Base-by-base conservation (phyloP, 2,329 filamentous ascomycete genomes). In the Ceratocystis colombiana region DNA sequence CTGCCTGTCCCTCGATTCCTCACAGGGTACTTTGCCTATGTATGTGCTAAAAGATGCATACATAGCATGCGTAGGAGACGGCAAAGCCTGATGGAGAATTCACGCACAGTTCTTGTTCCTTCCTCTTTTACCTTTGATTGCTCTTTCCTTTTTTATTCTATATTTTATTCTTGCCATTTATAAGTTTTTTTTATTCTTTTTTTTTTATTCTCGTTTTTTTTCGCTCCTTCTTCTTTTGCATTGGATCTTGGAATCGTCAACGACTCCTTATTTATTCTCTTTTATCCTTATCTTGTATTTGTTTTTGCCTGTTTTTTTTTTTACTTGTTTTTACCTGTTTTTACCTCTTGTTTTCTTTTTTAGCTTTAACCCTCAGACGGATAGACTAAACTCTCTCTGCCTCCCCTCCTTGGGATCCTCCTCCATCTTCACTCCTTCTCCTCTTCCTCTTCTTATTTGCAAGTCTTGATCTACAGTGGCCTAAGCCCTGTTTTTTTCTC, bases 281-380 rank as follows among this genome's bases (percentile, higher is more conserved):
- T 41, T 41, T 41, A 41, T 41, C 37, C 10, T 12, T 41, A 41
- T 12, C 10, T 41, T 41, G 37, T 41, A 41, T 41, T 41, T 41
- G 37, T 41, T 41, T 37, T 37, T 8, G 8, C 33, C 41, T 10
- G 25, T 41, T 37, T 10, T 37, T 10, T 28, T 30, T 7, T 30
- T 7, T 30, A 3, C 6, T 5, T 12, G 33, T 41, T 37, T 10
- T 37, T 10, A 37, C 8, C 22, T 12, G 25, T 64, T 28, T 59
- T 59, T 33, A 15, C 62, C 41, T 62, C 55, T 66, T 25, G 41
- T 65, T 17, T 22, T 65, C 17, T 65, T 59, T 64, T 59, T 45
- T 57, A 22, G 37, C 37, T 41, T 41, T 41, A 41, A 41, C 37
- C 37, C 37, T 41, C 37, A 15, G 37, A 41, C 37, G 37, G 37